Conservation (phyloP, 106 monocot genomes). For the Acorus gramineus region DNA sequence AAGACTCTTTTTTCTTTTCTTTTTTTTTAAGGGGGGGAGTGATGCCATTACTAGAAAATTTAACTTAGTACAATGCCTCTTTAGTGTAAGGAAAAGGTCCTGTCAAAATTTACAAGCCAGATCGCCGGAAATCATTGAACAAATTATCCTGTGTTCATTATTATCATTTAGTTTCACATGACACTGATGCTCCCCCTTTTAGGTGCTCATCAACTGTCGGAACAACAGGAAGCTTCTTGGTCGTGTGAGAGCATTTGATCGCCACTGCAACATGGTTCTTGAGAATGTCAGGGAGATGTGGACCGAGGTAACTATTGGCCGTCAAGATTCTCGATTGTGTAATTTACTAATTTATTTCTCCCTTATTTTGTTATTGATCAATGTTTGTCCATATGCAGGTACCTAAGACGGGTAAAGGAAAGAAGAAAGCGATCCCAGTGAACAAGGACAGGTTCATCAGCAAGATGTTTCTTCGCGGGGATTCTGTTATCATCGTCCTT, state of each 20-base stretch:
- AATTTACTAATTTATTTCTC: neutral
- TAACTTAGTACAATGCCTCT: no score
- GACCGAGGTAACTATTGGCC: conserved; percentile 38
- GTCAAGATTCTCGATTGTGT: no score
- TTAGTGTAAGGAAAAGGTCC: no score
- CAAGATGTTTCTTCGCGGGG: conserved; percentile 93
- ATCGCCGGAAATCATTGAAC: no score
- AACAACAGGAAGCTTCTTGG: conserved; percentile 66
- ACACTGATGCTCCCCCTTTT: neutral
- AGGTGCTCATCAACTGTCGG: conserved; percentile 67
- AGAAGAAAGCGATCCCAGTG: conserved; percentile 82
- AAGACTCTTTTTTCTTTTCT: no score
- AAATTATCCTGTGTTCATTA: no score
- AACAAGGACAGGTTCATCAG: conserved; percentile 95
- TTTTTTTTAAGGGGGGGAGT: no score
- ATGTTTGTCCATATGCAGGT: conserved; percentile 23
- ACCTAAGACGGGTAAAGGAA: conserved; percentile 83
- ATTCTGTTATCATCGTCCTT: conserved; percentile 88
- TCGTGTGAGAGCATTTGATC: conserved; percentile 66
- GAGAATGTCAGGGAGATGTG: conserved; percentile 80
- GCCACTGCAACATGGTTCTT: conserved; percentile 71
- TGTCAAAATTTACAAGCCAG: no score
- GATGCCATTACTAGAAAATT: no score
- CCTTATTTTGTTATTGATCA: neutral
- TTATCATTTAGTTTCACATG: no score